Conservation (phyloP, 495 filamentous ascomycete species). For the Bacidia gigantensis region DNA sequence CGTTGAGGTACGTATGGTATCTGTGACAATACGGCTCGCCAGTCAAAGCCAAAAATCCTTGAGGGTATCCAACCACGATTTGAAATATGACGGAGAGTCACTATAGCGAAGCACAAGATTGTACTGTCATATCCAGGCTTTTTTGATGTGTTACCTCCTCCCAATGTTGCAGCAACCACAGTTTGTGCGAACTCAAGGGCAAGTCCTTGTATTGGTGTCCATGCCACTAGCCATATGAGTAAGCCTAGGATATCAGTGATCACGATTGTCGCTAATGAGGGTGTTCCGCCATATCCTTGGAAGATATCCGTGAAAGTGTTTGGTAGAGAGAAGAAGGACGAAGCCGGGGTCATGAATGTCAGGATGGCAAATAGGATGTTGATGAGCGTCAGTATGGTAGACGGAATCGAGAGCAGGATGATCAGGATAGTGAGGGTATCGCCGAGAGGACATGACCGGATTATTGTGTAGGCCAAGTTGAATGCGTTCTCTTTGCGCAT, state of each 20-base stretch:
- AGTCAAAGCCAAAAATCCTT: conserved; percentile 19
- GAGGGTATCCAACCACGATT: conserved; percentile 32
- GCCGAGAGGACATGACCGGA: conserved; percentile 77
- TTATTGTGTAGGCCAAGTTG: conserved; percentile 67
- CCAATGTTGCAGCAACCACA: conserved; percentile 85
- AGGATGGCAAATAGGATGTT: conserved; percentile 88
- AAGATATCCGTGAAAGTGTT: conserved; percentile 60
- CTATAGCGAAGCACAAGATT: conserved; percentile 66
- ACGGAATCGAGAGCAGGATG: conserved; percentile 89
- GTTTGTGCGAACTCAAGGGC: conserved; percentile 90
- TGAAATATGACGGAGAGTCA: conserved; percentile 53
- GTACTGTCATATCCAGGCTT: conserved; percentile 62
- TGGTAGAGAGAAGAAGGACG: conserved; percentile 35
- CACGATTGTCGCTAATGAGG: conserved; percentile 67
- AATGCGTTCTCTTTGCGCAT: conserved; percentile 51
- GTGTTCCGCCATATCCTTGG: conserved; percentile 54
- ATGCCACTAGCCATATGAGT: conserved; percentile 77
- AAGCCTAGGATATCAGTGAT: conserved; percentile 71
- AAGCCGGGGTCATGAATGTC: conserved; percentile 73
- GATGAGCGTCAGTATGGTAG: conserved; percentile 75
- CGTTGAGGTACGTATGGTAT: conserved; percentile 15
- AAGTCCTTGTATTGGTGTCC: conserved; percentile 76
- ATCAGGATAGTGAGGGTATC: conserved; percentile 98
- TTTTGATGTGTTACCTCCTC: conserved; percentile 67
- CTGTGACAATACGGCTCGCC: conserved; percentile 16